These are phyloP conservation scores for Sporothrix mexicana DNA, from an alignment of 2,329 filamentous ascomycete species.

Conservation along the genomic window DNA sequence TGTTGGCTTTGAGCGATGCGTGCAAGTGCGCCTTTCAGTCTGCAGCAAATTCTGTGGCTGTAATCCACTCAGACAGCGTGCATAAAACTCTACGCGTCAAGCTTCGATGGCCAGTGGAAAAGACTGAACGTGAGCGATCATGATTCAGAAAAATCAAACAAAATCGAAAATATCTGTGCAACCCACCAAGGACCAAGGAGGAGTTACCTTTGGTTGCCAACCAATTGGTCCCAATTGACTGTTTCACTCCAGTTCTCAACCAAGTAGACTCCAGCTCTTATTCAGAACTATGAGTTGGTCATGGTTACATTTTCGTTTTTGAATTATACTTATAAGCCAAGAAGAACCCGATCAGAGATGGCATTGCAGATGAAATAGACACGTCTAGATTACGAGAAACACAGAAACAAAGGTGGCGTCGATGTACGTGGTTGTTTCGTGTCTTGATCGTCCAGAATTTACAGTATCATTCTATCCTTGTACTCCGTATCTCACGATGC, in stretches of 20 bases:
- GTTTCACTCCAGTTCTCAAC: constrained; percentile 8
- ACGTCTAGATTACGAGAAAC: background rate
- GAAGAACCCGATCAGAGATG: too few relatives aligned
- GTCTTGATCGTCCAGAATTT: background rate
- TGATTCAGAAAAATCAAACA: background rate
- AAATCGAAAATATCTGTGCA: background rate
- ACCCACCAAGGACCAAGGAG: background rate
- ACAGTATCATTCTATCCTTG: background rate
- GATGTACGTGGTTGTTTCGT: background rate
- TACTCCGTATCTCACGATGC: background rate
- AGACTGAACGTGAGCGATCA: background rate
- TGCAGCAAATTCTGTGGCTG: background rate
- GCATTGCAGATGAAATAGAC: background rate
- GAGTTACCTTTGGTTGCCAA: background rate
- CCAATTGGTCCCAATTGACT: background rate
- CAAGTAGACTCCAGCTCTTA: background rate
- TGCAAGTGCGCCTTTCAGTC: background rate
- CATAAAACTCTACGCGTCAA: background rate
- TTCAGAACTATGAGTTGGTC: background rate
- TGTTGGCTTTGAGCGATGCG: background rate
- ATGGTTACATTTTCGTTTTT: constrained; percentile 14
- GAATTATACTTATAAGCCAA: background rate
- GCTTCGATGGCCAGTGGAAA: background rate
- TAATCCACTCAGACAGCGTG: background rate
- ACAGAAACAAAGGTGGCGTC: background rate